Percentiles rank a stretch among this genome's conserved stretches.
These are phyloP conservation scores for Tagetes patula DNA, from an alignment of 129 eudicot genomes.

Conservation along the genomic window DNA sequence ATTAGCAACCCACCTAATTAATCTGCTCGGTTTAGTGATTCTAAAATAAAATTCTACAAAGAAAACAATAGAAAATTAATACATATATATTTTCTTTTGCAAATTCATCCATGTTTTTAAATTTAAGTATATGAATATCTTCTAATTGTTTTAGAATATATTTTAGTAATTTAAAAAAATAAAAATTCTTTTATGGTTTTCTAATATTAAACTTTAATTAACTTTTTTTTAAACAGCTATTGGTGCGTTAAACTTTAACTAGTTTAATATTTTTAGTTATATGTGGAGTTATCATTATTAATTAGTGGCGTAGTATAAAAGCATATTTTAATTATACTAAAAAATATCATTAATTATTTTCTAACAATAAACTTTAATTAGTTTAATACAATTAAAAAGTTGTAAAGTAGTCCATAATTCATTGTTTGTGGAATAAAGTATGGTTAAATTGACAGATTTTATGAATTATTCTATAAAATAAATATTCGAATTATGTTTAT, in stretches of 20 bases:
- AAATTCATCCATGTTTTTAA: background rate
- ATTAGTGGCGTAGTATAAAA: slow-evolving; percentile 15
- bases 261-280: background rate
- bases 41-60: too few relatives aligned
- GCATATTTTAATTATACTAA: background rate
- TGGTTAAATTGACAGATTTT: slow-evolving; percentile 18
- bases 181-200: background rate
- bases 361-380: too few relatives aligned
- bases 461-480: background rate
- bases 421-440: slow-evolving; percentile 19
- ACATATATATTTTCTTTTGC: too few relatives aligned
- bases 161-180: background rate
- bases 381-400: too few relatives aligned
- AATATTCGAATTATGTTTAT: background rate
- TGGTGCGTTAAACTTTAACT: background rate
- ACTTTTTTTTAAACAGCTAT: too few relatives aligned
- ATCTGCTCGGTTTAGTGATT: too few relatives aligned
- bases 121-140: background rate
- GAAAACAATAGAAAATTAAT: too few relatives aligned
- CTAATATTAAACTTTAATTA: background rate
- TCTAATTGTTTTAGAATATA: background rate
- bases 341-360: too few relatives aligned
- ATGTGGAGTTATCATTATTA: background rate
- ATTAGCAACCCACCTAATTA: too few relatives aligned
- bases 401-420: slow-evolving; percentile 12